phyloP scores from a whole-genome alignment of 495 filamentous ascomycete genomes.

The Penicillium verhagenii region DNA sequence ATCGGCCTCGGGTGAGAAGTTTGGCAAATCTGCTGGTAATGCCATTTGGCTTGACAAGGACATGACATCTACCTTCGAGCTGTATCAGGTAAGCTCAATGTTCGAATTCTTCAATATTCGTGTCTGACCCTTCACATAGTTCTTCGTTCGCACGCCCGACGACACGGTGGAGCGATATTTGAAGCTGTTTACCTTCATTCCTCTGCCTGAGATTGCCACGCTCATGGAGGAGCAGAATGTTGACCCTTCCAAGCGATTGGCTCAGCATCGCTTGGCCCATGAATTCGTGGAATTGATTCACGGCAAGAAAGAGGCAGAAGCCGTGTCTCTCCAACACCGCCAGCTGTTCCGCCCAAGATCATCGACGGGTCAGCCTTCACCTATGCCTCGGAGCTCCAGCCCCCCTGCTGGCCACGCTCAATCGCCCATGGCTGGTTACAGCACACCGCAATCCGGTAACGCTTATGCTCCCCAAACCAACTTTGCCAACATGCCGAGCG shows the following conservation, averaged over 20 bases:
- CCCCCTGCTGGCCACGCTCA: conserved; percentile 18
- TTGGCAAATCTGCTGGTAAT: conserved; percentile 94
- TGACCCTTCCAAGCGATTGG: conserved; percentile 66
- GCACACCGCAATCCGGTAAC: conserved; percentile 42
- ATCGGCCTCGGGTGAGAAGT: conserved; percentile 80
- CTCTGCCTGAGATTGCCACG: conserved; percentile 58
- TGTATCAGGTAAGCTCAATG: conserved; percentile 63
- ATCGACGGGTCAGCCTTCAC: conserved; percentile 42
- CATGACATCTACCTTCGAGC: conserved; percentile 77
- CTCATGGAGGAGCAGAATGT: conserved; percentile 64
- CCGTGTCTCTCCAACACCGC: conserved; percentile 57
- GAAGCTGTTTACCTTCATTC: conserved; percentile 89
- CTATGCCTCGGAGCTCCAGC: conserved; percentile 29
- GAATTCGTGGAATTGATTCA: conserved; percentile 82
- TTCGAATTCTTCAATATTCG: neutral
- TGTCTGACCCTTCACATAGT: conserved; percentile 46
- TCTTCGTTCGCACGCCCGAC: conserved; percentile 83
- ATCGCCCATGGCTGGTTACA: conserved; percentile 24
- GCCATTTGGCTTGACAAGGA: conserved; percentile 87
- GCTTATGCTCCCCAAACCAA: conserved; percentile 42
- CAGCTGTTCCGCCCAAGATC: conserved; percentile 51
- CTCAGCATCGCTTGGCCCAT: conserved; percentile 76
- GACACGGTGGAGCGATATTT: conserved; percentile 74
- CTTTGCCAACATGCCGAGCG: conserved; percentile 46
- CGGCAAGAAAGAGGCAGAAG: conserved; percentile 56